Conservation (phyloP, 176 grass and related monocot species). For the Cymbopogon citratus region DNA sequence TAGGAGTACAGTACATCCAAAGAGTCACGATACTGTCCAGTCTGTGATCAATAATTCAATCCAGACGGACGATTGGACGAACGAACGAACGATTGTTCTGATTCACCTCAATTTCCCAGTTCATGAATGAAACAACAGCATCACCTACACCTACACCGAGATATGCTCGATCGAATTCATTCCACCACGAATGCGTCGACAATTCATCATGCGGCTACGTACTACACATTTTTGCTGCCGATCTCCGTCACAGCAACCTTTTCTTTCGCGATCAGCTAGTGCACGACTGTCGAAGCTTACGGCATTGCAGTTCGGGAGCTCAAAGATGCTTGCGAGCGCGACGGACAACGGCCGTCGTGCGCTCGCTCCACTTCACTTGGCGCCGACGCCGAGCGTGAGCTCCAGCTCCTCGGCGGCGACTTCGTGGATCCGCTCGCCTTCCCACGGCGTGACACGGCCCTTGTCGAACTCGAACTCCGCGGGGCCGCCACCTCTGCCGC, state of each 20-base stretch:
- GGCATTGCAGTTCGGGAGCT: neutral
- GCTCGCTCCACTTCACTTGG: slow-evolving; percentile 38
- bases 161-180: neutral
- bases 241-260: neutral
- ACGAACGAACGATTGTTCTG: slow-evolving; percentile 1
- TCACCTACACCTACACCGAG: slow-evolving; percentile 27
- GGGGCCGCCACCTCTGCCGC: slow-evolving; percentile 11
- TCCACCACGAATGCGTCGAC: neutral
- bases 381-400: slow-evolving; percentile 69
- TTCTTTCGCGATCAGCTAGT: slow-evolving; percentile 5
- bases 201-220: neutral
- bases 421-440: slow-evolving; percentile 93
- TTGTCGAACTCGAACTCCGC: slow-evolving; percentile 89
- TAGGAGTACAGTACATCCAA: neutral
- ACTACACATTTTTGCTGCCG: neutral
- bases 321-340: neutral
- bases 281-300: neutral
- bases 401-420: slow-evolving; percentile 85
- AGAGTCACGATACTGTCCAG: neutral
- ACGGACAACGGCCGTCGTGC: neutral
- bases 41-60: neutral
- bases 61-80: neutral
- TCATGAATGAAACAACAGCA: slow-evolving; percentile 26
- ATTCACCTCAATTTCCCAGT: neutral
- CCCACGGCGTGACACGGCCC: slow-evolving; percentile 72